phyloP scores from a whole-genome alignment of 2,329 filamentous ascomycete genomes.

The Fusarium duplospermum region DNA sequence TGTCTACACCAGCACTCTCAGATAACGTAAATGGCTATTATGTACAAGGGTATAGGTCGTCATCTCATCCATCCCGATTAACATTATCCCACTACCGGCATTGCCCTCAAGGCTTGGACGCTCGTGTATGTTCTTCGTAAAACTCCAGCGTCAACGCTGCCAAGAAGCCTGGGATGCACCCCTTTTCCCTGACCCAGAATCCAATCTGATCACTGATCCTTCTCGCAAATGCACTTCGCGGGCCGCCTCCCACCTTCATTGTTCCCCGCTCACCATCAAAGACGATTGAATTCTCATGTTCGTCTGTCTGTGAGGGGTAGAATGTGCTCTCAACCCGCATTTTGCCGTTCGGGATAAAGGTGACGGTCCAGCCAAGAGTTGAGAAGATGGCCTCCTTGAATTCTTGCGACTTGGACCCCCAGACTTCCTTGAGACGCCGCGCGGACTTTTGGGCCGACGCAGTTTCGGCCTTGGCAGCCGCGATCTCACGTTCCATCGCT shows the following conservation, averaged over 20 bases:
- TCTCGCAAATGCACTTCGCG: slow-evolving; percentile 84
- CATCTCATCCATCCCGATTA: slow-evolving; percentile 33
- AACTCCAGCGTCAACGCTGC: slow-evolving; percentile 93
- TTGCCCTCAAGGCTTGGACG: slow-evolving; percentile 29
- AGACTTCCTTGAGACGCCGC: slow-evolving; percentile 90
- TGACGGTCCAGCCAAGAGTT: slow-evolving; percentile 92
- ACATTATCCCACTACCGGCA: background rate
- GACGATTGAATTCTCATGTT: slow-evolving; percentile 79
- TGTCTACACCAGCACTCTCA: background rate
- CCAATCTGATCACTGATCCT: slow-evolving; percentile 89
- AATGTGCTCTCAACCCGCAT: slow-evolving; percentile 91
- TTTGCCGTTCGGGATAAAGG: slow-evolving; percentile 97
- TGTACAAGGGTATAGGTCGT: slow-evolving; percentile 43
- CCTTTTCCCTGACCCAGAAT: slow-evolving; percentile 95
- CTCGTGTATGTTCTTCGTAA: slow-evolving; percentile 74
- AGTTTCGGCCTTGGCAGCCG: slow-evolving; percentile 75
- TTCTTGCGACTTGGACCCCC: slow-evolving; percentile 89
- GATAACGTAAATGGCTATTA: slow-evolving; percentile 20
- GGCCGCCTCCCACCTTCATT: slow-evolving; percentile 97
- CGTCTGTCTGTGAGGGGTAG: slow-evolving; percentile 75
- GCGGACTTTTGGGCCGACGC: slow-evolving; percentile 84
- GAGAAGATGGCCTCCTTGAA: slow-evolving; percentile 96
- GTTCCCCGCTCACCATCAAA: slow-evolving; percentile 95
- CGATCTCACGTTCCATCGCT: slow-evolving; percentile 79
- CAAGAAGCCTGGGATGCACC: slow-evolving; percentile 92